phyloP scores from a whole-genome alignment of 2,329 filamentous ascomycete genomes.

The Scedosporium apiospermum region DNA sequence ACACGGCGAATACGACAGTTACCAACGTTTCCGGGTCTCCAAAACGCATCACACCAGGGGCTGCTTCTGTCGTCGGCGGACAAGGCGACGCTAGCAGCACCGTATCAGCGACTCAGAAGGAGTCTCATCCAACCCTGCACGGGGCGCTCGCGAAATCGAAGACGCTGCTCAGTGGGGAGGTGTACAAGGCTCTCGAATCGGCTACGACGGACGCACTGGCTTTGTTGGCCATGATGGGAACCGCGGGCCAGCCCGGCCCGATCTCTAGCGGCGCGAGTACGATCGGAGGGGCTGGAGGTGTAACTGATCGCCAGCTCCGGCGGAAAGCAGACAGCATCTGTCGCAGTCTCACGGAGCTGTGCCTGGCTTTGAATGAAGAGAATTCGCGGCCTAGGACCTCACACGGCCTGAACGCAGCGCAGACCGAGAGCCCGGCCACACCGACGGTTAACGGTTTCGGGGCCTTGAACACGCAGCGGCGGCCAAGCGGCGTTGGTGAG shows the following conservation, averaged over 20 bases:
- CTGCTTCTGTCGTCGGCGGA: slow-evolving; percentile 36
- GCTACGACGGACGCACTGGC: slow-evolving; percentile 74
- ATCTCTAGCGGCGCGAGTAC: slow-evolving; percentile 58
- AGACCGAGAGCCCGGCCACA: slow-evolving; percentile 22
- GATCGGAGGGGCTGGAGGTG: slow-evolving; percentile 41
- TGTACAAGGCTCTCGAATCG: slow-evolving; percentile 72
- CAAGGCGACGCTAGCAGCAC: slow-evolving; percentile 34
- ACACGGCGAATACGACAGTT: slow-evolving; percentile 81
- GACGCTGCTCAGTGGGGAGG: slow-evolving; percentile 54
- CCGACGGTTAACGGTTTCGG: slow-evolving; percentile 33
- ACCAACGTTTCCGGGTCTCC: slow-evolving; percentile 86
- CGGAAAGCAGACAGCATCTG: slow-evolving; percentile 91
- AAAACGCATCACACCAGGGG: slow-evolving; percentile 41
- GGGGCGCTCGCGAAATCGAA: slow-evolving; percentile 75
- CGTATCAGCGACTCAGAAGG: slow-evolving; percentile 33
- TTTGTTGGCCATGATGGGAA: slow-evolving; percentile 69
- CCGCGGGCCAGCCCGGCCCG: slow-evolving; percentile 56
- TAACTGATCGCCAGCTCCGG: slow-evolving; percentile 75
- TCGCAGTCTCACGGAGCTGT: slow-evolving; percentile 84
- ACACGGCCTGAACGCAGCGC: neutral
- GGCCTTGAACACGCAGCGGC: slow-evolving; percentile 26
- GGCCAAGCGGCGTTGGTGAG: slow-evolving; percentile 31
- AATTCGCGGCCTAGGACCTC: slow-evolving; percentile 13
- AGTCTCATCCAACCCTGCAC: slow-evolving; percentile 68
- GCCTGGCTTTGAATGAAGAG: slow-evolving; percentile 68